These are phyloP conservation scores for Chaetomium sp. DNA, from an alignment of 2,329 filamentous ascomycete genomes.

Conservation along the genomic window DNA sequence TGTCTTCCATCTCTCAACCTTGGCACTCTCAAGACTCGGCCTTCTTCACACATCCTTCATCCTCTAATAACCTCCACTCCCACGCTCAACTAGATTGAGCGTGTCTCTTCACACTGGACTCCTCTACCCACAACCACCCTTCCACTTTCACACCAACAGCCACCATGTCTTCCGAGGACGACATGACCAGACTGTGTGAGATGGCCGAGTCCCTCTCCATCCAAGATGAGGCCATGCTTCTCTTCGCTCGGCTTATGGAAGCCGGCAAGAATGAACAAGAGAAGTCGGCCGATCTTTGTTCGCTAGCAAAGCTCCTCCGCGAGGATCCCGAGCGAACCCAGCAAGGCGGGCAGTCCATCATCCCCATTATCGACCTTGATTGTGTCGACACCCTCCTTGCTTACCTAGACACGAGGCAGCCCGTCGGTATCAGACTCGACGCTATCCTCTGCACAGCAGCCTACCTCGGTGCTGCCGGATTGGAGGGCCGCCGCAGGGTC, in stretches of 20 bases:
- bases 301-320: slow-evolving; percentile 61
- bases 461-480: slow-evolving; percentile 75
- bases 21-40: no score
- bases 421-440: slow-evolving; percentile 73
- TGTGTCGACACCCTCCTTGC: slow-evolving; percentile 83
- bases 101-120: neutral
- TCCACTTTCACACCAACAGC: slow-evolving; percentile 21
- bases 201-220: no score
- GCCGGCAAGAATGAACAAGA: slow-evolving; percentile 81
- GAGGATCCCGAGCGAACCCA: slow-evolving; percentile 53
- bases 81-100: neutral
- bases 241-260: slow-evolving; percentile 87
- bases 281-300: slow-evolving; percentile 61
- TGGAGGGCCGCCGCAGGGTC: slow-evolving; percentile 70
- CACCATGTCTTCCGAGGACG: slow-evolving; percentile 10
- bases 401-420: slow-evolving; percentile 81
- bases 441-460: slow-evolving; percentile 81
- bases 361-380: slow-evolving; percentile 68
- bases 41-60: neutral
- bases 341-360: slow-evolving; percentile 54
- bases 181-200: no score
- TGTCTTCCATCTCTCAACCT: no score
- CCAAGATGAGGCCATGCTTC: slow-evolving; percentile 72
- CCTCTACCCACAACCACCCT: neutral
- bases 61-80: neutral